Base-by-base conservation (phyloP, 345 rosid species). In the Arabidopsis thaliana region DNA sequence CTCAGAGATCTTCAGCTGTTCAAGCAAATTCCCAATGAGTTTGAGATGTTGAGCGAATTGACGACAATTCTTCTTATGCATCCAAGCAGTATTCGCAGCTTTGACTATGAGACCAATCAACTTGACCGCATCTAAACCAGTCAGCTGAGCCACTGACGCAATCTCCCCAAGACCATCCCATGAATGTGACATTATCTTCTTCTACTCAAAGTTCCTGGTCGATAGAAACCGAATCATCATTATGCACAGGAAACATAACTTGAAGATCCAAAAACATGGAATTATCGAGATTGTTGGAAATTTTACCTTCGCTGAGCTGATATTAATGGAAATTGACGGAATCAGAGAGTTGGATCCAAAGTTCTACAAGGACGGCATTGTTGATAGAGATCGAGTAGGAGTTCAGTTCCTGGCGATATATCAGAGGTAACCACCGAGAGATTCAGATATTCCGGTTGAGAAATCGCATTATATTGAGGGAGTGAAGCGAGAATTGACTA, bases 61-160 rank as follows among this genome's bases (percentile, higher is more conserved):
- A 64, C 86, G 86, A 86, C 98, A 95, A 48, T 95, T 95, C 85
- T 89, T 92, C 85, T 92, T 95, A 74, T 95, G 98, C 98, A 92
- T 89, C 66, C 97, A 79, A 0, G 99, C 99, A 2, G 97, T 92
- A 62, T 28, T 84, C 0, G 99, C 96, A 7, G 99, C 97, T 80
- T 84, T 88, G 25, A 78, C 97, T 32, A 95, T 92, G 83, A 95
- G 73, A 4, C 90, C 98, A 11, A 92, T 90, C 32, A 95, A 75
- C 77, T 87, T 83, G 44, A 89, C 87, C 0, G 99, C 99, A 72
- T 95, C 99, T 4, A 89, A 55, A 12, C 99, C 99, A 4, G 88
- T 72, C 5, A 95, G 90, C 72, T 95, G 99, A 25, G 87, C 98
- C 50, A 92, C 75, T 44, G 80, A 89, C 1, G 96, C 98, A 20